Evolutionary conservation across 2,329 filamentous ascomycete genomes (phyloP), one percentile per base, ranked within the genome.

Genomic region (Pestalotiopsis sp.): DNA sequence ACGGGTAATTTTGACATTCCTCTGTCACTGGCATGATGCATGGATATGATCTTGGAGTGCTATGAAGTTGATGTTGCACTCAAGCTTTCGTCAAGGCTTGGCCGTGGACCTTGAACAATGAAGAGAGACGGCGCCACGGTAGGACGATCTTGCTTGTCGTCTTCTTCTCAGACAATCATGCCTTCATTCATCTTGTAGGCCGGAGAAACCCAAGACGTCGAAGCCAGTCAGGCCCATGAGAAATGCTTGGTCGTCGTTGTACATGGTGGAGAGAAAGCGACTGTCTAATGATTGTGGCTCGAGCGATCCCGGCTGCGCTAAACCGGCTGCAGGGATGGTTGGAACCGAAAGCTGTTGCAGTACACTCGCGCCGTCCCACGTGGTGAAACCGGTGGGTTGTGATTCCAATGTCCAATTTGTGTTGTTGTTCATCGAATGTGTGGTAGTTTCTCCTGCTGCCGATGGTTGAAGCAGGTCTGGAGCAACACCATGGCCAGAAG

Each of bases 171-270:
- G 31, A 5, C 6, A 9, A 5, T 36, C 31, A 36, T 13, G 3
- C 5, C 9, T 59, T 59, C 23, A 59, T 27, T 52, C 61, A 27
- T 65, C 64, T 57, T 68, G 58, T n/a, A 65, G 25, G n/a, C 55
- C 62, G 4, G 63, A 61, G 49, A 71, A 67, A 4, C 74, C 72
- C 12, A 76, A 64, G 27, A 74, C 69, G 68, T 75, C 74, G 27
- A 76, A 66, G 3, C 75, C 75, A n/a, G 74, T 76, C 14, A 77
- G 66, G 1, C 74, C 74, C 72, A 74, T 76, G n/a, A 76, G 68
- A 38, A 75, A 75, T 2, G 71, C 69, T 27, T 75, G 74, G 31
- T 76, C 69, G 63, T 76, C 74, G 14, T 66, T 70, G 63, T 72
- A 72, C 4, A 74, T 58, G 14, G 65, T 67, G 5, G 70, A 70